phyloP scores from a whole-genome alignment of 73 alveolate species.

The Paramecium octaurelia region DNA sequence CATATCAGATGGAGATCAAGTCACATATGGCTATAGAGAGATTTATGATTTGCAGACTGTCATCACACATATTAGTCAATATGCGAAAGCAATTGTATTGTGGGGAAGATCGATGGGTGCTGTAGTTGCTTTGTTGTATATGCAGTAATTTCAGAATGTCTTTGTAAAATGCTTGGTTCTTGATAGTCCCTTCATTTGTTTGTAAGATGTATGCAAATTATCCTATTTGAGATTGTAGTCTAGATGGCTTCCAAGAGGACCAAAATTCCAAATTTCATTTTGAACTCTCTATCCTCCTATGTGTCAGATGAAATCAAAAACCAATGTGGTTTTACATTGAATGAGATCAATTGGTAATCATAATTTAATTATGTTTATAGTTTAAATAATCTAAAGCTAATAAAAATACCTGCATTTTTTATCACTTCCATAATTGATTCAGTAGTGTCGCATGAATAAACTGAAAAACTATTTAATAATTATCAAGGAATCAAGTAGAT shows the following conservation, averaged over 20 bases:
- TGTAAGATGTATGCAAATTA: not conserved
- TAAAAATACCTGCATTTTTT: conserved; percentile 7
- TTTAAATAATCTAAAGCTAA: not conserved
- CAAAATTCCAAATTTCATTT: conserved; percentile 29
- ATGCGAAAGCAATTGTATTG: not conserved
- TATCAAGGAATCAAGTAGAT: conserved; percentile 3
- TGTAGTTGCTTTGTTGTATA: conserved; percentile 34
- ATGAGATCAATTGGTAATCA: conserved; percentile 26
- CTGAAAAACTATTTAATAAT: conserved; percentile 8
- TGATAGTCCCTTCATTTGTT: conserved; percentile 23
- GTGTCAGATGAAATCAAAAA: conserved; percentile 10
- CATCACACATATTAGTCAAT: not conserved
- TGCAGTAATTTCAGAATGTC: not conserved
- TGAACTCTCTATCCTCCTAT: not conserved
- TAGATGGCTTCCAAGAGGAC: conserved; percentile 38
- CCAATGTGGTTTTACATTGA: not conserved
- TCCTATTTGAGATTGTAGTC: not conserved
- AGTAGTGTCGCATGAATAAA: not conserved
- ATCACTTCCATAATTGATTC: not conserved
- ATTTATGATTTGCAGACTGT: conserved; percentile 39
- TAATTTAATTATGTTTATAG: not conserved
- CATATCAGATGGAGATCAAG: not conserved
- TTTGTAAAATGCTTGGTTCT: not conserved
- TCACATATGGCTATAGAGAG: conserved; percentile 19
- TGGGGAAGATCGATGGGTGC: conserved; percentile 58